Evolutionary conservation across 2,329 filamentous ascomycete genomes (phyloP).

Genomic region (Cercospora sojina): DNA sequence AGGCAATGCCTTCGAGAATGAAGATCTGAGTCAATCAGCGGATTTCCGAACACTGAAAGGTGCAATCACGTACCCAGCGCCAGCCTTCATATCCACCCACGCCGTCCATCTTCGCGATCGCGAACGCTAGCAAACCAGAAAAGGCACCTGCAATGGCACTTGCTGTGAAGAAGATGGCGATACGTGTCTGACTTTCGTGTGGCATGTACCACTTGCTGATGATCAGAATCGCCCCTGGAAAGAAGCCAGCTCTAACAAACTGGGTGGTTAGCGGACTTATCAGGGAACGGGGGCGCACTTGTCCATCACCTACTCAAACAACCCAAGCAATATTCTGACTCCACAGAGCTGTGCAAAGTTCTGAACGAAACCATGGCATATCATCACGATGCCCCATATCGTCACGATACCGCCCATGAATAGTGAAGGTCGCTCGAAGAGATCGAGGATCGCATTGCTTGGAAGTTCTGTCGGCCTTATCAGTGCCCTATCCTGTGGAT

Average conservation of each 20-base stretch:
- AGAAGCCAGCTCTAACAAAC: background rate
- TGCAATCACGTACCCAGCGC: conserved; percentile 29
- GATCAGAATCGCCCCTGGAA: conserved; percentile 17
- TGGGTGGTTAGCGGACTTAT: background rate
- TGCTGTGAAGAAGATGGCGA: conserved; percentile 29
- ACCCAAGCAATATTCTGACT: background rate
- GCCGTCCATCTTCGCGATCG: conserved; percentile 44
- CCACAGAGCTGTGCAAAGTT: background rate
- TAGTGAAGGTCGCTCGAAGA: background rate
- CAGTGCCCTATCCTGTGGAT: too few relatives aligned
- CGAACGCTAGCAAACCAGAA: conserved; percentile 30
- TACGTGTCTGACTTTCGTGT: conserved; percentile 25
- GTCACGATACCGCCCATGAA: background rate
- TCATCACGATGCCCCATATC: background rate
- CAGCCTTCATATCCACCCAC: conserved; percentile 21
- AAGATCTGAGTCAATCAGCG: conserved; percentile 41
- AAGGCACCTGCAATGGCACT: conserved; percentile 26
- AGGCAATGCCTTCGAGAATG: conserved; percentile 58
- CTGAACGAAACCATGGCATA: background rate
- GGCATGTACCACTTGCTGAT: conserved; percentile 28
- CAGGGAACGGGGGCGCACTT: too few relatives aligned
- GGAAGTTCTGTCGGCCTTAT: background rate
- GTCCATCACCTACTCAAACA: background rate
- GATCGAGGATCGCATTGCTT: background rate
- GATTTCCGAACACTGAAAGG: too few relatives aligned